These are phyloP conservation scores for Dioszegia hungarica DNA, from an alignment of 768 basidiomycete species.

Conservation along the genomic window DNA sequence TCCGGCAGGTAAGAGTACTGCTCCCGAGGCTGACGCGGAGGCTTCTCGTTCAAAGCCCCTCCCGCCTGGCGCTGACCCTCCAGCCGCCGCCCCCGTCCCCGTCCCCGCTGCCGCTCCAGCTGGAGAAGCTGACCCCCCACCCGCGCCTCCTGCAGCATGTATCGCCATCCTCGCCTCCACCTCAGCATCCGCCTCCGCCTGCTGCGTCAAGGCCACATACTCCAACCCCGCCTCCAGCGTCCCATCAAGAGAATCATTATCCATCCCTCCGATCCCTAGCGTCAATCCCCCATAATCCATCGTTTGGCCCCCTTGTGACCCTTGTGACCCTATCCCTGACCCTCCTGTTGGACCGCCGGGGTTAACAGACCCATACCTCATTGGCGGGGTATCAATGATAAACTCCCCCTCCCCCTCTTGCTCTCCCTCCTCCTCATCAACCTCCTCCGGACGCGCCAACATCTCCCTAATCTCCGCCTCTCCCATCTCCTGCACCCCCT, in stretches of 20 bases:
- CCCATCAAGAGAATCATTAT: not conserved
- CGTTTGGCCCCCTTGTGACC: too few species aligned
- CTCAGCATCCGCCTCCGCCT: not conserved
- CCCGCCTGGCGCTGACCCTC: too few species aligned
- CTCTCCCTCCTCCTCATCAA: not conserved
- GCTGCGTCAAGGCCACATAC: not conserved
- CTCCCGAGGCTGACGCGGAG: too few species aligned
- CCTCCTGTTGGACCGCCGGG: too few species aligned
- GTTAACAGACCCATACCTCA: not conserved
- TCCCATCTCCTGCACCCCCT: not conserved
- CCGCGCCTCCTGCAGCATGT: not conserved
- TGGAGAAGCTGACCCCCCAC: too few species aligned
- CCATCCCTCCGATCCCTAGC: not conserved
- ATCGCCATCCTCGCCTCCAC: not conserved
- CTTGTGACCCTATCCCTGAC: too few species aligned
- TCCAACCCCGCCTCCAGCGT: not conserved
- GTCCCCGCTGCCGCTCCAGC: too few species aligned
- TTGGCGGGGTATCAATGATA: not conserved
- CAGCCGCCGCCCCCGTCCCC: too few species aligned
- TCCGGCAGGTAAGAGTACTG: too few species aligned
- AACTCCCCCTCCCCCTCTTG: not conserved
- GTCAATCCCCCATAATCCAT: not conserved
- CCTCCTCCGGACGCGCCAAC: not conserved
- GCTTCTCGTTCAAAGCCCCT: too few species aligned
- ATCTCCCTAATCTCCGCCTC: not conserved